A percentile compares a stretch with the other conserved stretches of the same genome.
Conservation (phyloP, 2,329 filamentous ascomycete species). For the Sporothrix pallida region DNA sequence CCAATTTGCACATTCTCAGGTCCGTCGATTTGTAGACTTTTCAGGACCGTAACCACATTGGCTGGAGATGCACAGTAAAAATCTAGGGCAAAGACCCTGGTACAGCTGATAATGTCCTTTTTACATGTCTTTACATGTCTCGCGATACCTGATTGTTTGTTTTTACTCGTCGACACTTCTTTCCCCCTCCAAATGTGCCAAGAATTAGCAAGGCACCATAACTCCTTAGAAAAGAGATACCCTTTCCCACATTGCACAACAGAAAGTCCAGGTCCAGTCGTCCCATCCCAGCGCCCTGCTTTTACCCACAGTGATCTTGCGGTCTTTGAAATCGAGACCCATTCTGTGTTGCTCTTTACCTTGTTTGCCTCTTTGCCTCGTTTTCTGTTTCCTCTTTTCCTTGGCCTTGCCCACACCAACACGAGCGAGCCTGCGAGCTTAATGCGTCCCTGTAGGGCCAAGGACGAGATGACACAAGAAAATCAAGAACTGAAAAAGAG, state of each 20-base stretch:
- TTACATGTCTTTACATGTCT: neutral
- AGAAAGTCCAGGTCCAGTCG: neutral
- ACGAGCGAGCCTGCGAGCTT: too few species aligned
- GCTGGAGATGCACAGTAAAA: neutral
- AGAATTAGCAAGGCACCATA: neutral
- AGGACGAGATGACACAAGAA: neutral
- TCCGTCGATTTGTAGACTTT: too few species aligned
- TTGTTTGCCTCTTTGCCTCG: neutral
- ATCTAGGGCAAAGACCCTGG: neutral
- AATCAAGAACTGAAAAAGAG: neutral
- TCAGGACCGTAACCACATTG: neutral
- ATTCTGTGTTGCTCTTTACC: neutral
- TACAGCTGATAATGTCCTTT: neutral
- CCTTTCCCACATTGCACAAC: constrained; percentile 1
- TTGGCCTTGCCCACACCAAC: neutral
- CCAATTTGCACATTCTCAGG: too few species aligned
- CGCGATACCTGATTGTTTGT: neutral
- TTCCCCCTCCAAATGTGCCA: neutral
- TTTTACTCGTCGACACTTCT: neutral
- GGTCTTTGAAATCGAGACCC: neutral
- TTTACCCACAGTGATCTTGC: neutral
- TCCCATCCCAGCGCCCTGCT: neutral
- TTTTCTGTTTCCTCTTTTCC: neutral
- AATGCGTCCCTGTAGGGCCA: too few species aligned
- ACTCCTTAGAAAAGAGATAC: neutral